phyloP scores from a whole-genome alignment of 2,329 filamentous ascomycete genomes.

The Sporothrix brunneoviolacea region DNA sequence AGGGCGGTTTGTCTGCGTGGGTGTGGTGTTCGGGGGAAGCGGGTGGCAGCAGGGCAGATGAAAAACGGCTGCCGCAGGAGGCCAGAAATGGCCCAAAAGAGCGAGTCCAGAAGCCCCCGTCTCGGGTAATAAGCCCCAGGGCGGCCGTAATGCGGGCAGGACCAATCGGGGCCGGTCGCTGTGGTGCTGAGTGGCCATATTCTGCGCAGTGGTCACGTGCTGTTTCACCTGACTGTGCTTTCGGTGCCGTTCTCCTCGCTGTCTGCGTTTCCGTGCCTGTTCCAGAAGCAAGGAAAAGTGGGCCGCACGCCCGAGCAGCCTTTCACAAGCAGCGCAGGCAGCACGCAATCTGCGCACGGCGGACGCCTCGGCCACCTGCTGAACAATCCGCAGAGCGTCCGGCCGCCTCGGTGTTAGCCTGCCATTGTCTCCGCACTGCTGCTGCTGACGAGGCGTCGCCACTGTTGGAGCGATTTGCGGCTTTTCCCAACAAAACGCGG shows the following conservation, averaged over 20 bases:
- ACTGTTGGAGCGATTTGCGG: no score
- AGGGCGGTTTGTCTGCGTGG: neutral
- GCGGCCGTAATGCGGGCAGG: neutral
- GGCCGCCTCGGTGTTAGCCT: no score
- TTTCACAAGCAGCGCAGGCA: no score
- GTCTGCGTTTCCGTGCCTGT: neutral
- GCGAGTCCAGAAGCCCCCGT: conserved; percentile 9
- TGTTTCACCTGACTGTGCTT: neutral
- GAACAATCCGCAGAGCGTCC: no score
- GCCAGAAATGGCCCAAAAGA: conserved; percentile 6
- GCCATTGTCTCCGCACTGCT: no score
- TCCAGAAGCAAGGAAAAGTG: conserved; percentile 9
- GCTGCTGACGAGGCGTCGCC: no score
- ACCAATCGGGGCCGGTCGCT: conserved; percentile 3
- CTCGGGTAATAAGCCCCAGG: conserved; percentile 10
- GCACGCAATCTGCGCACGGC: no score
- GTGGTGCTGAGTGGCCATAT: conserved; percentile 1
- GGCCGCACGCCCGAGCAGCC: neutral
- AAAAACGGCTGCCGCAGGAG: conserved; percentile 11
- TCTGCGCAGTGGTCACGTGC: neutral
- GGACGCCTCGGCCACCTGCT: no score
- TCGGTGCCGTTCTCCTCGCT: no score
- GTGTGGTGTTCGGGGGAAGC: neutral
- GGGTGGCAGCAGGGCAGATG: neutral
- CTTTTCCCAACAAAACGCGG: no score